A percentile compares a stretch with the other conserved stretches of the same genome.
phyloP scores from a whole-genome alignment of 208 protist species.

The Trypanosoma platydactyli region DNA sequence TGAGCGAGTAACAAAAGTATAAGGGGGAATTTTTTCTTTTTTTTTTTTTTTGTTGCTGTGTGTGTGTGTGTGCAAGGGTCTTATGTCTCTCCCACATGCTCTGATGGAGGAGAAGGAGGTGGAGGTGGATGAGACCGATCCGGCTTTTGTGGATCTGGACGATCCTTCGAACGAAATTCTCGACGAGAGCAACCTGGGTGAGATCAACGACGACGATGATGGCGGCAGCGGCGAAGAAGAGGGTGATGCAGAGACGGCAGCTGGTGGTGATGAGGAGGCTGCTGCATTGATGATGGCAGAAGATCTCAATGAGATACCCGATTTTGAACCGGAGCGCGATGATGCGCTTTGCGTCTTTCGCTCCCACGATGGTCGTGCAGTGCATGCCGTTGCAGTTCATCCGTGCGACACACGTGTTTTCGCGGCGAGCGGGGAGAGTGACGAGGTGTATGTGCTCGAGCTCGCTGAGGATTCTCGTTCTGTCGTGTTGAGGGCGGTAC shows the following conservation, averaged over 20 bases:
- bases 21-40: too few relatives aligned
- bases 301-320: constrained; percentile 78
- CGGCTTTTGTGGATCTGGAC: constrained; percentile 84
- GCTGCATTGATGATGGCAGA: constrained; percentile 30
- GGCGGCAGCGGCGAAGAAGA: neutral
- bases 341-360: constrained; percentile 67
- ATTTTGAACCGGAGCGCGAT: constrained; percentile 76
- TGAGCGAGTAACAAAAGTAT: too few relatives aligned
- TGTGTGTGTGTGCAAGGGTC: too few relatives aligned
- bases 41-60: too few relatives aligned
- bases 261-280: constrained; percentile 19
- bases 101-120: constrained; percentile 26
- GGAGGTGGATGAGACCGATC: constrained; percentile 54
- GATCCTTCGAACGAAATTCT: constrained; percentile 80
- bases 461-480: constrained; percentile 1
- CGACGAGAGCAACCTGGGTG: constrained; percentile 47
- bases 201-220: constrained; percentile 28
- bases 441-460: constrained; percentile 71
- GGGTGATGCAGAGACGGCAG: neutral
- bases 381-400: constrained; percentile 63
- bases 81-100: neutral
- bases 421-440: constrained; percentile 69
- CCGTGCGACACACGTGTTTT: constrained; percentile 46
- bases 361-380: constrained; percentile 45
- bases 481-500: constrained; percentile 25